Percentiles rank a stretch among this genome's conserved stretches.
phyloP scores from a whole-genome alignment of 1,284 basidiomycete species.

The Mycena sp. region DNA sequence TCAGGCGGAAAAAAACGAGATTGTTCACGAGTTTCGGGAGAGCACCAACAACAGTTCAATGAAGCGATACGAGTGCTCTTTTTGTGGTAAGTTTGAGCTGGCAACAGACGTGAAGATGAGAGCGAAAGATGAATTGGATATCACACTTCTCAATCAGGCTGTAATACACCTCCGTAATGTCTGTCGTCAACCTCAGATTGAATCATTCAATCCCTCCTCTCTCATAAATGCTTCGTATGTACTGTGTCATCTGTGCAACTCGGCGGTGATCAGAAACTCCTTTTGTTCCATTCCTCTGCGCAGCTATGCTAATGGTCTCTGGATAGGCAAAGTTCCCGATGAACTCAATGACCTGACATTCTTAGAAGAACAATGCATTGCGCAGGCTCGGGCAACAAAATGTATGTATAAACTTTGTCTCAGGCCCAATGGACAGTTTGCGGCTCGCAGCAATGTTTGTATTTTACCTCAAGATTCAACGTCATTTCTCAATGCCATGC shows the following conservation, averaged over 20 bases:
- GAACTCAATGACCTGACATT: slow-evolving; percentile 8
- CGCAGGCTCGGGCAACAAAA: slow-evolving; percentile 9
- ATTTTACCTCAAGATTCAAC: too few species aligned
- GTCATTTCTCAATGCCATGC: too few species aligned
- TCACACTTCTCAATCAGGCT: too few species aligned
- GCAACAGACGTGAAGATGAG: too few species aligned
- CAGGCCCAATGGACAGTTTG: slow-evolving; percentile 17
- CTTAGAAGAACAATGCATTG: slow-evolving; percentile 21
- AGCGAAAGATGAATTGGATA: too few species aligned
- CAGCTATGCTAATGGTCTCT: slow-evolving; percentile 21
- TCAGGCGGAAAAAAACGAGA: slow-evolving; percentile 8
- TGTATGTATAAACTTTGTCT: slow-evolving; percentile 22
- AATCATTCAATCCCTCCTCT: too few species aligned
- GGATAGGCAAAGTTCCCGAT: slow-evolving; percentile 2
- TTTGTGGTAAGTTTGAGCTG: too few species aligned
- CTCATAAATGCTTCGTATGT: too few species aligned
- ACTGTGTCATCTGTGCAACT: too few species aligned
- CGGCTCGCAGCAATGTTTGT: slow-evolving; percentile 8
- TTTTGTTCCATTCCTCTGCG: slow-evolving; percentile 2
- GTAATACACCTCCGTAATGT: too few species aligned
- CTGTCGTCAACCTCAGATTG: too few species aligned
- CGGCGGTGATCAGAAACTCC: too few species aligned
- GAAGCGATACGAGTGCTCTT: slow-evolving; percentile 7
- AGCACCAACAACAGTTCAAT: neutral
- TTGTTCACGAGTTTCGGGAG: slow-evolving; percentile 9